Evolutionary conservation across 1,284 basidiomycete genomes (phyloP).

Genomic region (Malassezia slooffiae): DNA sequence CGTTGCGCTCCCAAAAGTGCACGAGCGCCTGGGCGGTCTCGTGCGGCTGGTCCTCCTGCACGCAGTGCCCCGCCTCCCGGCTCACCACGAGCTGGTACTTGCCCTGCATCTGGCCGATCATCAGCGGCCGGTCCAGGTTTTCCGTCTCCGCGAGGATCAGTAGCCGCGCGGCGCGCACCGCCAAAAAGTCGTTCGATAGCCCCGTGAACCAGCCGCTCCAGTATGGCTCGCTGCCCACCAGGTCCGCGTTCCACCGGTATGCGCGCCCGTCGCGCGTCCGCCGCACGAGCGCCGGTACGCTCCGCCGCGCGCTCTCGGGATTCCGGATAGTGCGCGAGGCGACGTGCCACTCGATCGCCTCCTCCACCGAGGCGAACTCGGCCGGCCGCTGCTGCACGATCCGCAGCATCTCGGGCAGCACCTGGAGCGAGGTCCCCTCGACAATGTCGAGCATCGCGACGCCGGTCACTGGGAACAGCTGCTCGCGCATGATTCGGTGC

Average conservation of each 20-base stretch:
- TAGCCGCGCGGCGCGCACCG: conserved; percentile 65
- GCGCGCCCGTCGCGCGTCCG: conserved; percentile 4
- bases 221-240: conserved; percentile 72
- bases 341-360: conserved; percentile 89
- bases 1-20: conserved; percentile 84
- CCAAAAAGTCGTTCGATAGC: conserved; percentile 66
- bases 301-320: conserved; percentile 35
- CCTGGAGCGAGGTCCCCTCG: conserved; percentile 90
- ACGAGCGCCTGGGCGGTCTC: conserved; percentile 64
- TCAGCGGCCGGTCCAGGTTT: conserved; percentile 77
- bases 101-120: conserved; percentile 90
- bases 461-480: conserved; percentile 54
- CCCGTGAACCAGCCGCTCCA: conserved; percentile 90
- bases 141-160: conserved; percentile 86
- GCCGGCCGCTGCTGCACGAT: conserved; percentile 75
- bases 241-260: conserved; percentile 67
- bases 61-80: conserved; percentile 74
- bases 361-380: conserved; percentile 68
- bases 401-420: conserved; percentile 76
- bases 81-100: conserved; percentile 90
- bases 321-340: conserved; percentile 38
- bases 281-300: conserved; percentile 34
- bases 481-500: conserved; percentile 18
- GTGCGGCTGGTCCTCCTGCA: conserved; percentile 57
- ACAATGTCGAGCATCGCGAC: conserved; percentile 89